Evolutionary conservation across 306 rosid genomes (phyloP).

Genomic region (Dalbergia cultrata): DNA sequence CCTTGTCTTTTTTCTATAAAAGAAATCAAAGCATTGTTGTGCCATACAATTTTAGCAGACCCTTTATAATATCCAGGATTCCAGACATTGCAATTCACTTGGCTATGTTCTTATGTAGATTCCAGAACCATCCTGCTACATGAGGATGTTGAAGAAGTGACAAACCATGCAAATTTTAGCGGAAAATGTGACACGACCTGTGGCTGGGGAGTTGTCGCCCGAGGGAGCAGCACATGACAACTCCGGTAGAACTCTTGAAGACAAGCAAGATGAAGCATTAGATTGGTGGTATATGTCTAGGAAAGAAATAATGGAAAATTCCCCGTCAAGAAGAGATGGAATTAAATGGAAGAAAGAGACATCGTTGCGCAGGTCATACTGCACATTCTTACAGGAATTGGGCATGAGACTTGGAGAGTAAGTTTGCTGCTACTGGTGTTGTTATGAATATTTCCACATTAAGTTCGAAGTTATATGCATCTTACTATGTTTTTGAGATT

Average conservation of each 20-base stretch:
- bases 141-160: constrained; percentile 2
- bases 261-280: constrained; percentile 11
- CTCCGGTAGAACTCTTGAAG: not conserved
- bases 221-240: too few relatives aligned
- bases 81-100: not conserved
- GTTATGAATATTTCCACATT: not conserved
- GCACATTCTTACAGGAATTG: constrained; percentile 89
- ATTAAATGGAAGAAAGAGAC: constrained; percentile 92
- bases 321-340: constrained; percentile 89
- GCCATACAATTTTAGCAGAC: too few relatives aligned
- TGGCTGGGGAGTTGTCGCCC: too few relatives aligned
- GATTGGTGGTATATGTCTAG: constrained; percentile 77
- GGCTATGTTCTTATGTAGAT: not conserved
- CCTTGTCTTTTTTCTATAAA: too few relatives aligned
- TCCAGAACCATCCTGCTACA: constrained; percentile 29
- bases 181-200: too few relatives aligned
- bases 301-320: constrained; percentile 82
- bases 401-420: constrained; percentile 96
- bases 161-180: not conserved
- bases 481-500: constrained; percentile 28
- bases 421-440: constrained; percentile 50
- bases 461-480: not conserved
- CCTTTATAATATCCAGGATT: too few relatives aligned
- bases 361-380: constrained; percentile 82
- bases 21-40: too few relatives aligned